phyloP scores from a whole-genome alignment of 768 basidiomycete species.

The Fibroporia radiculosa region DNA sequence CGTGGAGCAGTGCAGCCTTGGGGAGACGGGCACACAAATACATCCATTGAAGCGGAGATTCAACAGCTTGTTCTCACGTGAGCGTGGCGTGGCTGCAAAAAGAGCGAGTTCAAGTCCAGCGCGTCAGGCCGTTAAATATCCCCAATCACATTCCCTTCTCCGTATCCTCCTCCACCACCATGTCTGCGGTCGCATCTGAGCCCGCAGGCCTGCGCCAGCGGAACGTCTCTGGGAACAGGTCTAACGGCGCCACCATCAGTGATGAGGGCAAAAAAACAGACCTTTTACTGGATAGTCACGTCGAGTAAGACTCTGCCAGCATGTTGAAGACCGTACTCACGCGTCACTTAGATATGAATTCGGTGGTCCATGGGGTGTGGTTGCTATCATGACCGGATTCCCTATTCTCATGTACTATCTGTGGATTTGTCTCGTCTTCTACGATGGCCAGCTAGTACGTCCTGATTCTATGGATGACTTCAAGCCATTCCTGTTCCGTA shows the following conservation, averaged over 20 bases:
- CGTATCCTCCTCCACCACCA: slow-evolving; percentile 2
- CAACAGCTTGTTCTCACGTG: slow-evolving; percentile 1
- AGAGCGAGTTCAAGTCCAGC: not conserved
- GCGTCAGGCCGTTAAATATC: not conserved
- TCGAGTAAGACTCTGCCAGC: slow-evolving; percentile 23
- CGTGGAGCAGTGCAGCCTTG: not conserved
- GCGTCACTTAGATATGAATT: slow-evolving; percentile 76
- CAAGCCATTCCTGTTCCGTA: slow-evolving; percentile 65
- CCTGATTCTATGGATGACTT: slow-evolving; percentile 67
- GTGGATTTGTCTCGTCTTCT: slow-evolving; percentile 96
- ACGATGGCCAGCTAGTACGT: slow-evolving; percentile 74
- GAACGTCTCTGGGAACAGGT: slow-evolving; percentile 4
- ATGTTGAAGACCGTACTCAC: too few species aligned
- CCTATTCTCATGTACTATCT: slow-evolving; percentile 97
- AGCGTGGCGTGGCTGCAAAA: not conserved
- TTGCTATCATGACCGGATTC: slow-evolving; percentile 91
- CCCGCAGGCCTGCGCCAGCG: slow-evolving; percentile 12
- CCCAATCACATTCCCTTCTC: not conserved
- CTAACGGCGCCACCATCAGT: slow-evolving; percentile 24
- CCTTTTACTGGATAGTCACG: slow-evolving; percentile 48
- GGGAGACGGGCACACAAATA: not conserved
- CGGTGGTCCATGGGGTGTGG: slow-evolving; percentile 87
- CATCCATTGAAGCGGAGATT: slow-evolving; percentile 3
- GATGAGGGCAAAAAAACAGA: slow-evolving; percentile 72
- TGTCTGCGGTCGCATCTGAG: slow-evolving; percentile 8